phyloP scores from a whole-genome alignment of 73 alveolate genomes.

The Durusdinium trenchii region DNA sequence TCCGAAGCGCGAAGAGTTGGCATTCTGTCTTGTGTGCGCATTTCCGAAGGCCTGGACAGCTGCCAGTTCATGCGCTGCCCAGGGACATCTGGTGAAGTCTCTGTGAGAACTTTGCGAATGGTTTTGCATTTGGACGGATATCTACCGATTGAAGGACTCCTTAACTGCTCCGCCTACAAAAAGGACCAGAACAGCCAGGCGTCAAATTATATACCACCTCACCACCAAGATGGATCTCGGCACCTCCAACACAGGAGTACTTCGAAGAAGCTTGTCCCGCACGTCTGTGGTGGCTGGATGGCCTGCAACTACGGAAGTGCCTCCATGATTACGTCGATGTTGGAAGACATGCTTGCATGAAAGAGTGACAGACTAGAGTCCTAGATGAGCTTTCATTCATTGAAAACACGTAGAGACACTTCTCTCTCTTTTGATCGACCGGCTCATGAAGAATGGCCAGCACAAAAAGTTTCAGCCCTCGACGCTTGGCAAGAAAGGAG shows the following conservation, averaged over 20 bases:
- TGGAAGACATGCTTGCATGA: background rate
- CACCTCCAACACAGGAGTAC: conserved; percentile 90
- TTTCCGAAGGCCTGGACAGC: conserved; percentile 99
- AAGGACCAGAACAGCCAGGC: background rate
- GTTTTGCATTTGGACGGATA: conserved; percentile 48
- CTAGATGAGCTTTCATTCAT: background rate
- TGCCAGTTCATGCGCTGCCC: background rate
- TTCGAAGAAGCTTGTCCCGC: conserved; percentile 77
- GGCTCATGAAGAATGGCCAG: background rate
- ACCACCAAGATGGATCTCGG: background rate
- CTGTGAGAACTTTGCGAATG: conserved; percentile 96
- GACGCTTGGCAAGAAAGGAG: conserved; percentile 80
- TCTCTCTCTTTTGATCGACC: background rate
- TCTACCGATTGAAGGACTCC: background rate
- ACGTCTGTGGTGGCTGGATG: conserved; percentile 73
- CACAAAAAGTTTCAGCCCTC: background rate
- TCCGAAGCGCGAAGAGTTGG: conserved; percentile 99
- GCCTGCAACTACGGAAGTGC: background rate
- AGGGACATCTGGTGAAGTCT: background rate
- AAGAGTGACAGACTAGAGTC: too few relatives aligned
- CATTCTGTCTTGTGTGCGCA: conserved; percentile 99
- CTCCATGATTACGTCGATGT: background rate
- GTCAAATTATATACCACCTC: too few relatives aligned
- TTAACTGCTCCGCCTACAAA: background rate
- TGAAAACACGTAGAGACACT: too few relatives aligned